Evolutionary conservation across 305 asterid genomes (phyloP), one percentile per base, ranked within the genome.

Genomic region (Ilex paraguariensis): DNA sequence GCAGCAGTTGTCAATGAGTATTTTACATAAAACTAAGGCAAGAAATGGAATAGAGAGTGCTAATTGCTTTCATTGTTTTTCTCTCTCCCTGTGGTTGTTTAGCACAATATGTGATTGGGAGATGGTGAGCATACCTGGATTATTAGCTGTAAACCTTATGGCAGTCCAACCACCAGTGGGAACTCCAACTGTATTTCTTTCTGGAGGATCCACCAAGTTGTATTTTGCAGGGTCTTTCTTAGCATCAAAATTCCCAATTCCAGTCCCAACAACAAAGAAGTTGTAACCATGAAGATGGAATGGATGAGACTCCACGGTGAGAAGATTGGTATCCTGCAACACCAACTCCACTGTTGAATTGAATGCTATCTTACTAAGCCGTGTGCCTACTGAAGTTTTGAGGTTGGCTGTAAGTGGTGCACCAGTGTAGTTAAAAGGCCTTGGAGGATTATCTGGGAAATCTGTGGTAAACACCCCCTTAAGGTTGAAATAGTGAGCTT

Each of bases 361-460:
- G 48, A 85, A 82, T 0, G 77, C 68, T 5, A 81, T 51, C 62
- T 72, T 82, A 67, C 84, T 79, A 3, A 87, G 65, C 16, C 81
- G 56, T 7, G 88, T 75, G 31, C 4, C 31, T 0, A 63, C 64
- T 13, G 58, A 31, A 0, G 89, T 85, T 39, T 48, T 61, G 10
- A 85, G 79, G 54, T 80, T 80, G 13, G 81, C 76, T 1, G 82
- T 80, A 17, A 80, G 73, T 1, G 86, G 78, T n/a, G 83, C 86
- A 12, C 89, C 86, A 8, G 91, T 88, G 83, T 74, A 75, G 76
- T 77, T 77, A 59, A 81, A 81, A 0, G 79, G 66, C 0, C 51
- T 77, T 3, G 70, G 73, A 31, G 86, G 83, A 0, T 55, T 70
- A 48, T 81, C 81, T 0, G 83, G 86, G 45, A 81, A 81, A 31